These are phyloP conservation scores for Papiliotrema nemorosa DNA, from an alignment of 1,284 basidiomycete genomes.

Conservation along the genomic window DNA sequence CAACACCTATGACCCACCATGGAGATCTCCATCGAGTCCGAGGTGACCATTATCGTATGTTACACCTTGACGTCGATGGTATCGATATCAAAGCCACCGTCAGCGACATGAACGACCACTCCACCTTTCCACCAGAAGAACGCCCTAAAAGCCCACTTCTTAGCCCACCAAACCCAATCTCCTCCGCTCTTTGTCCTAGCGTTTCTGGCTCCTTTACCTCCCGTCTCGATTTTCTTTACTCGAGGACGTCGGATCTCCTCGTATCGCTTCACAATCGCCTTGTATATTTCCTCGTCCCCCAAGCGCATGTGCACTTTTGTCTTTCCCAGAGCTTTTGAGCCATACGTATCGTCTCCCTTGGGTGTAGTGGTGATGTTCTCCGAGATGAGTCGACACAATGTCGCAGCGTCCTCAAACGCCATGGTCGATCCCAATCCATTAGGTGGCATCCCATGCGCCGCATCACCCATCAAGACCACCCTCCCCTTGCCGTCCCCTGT, in stretches of 20 bases:
- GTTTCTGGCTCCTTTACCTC: not conserved
- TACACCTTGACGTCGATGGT: conserved; percentile 5
- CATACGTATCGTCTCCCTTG: too few species aligned
- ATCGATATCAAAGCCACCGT: conserved; percentile 18
- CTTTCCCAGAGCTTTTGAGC: too few species aligned
- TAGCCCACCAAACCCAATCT: conserved; percentile 23
- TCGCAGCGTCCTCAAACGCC: conserved; percentile 26
- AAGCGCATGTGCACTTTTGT: too few species aligned
- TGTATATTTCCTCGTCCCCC: not conserved
- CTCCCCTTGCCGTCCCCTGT: too few species aligned
- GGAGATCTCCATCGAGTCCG: too few species aligned
- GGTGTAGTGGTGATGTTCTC: too few species aligned
- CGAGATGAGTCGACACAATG: conserved; percentile 12
- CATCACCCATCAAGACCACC: conserved; percentile 19
- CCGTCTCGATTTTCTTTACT: conserved; percentile 11
- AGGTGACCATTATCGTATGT: too few species aligned
- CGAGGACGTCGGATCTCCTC: conserved; percentile 16
- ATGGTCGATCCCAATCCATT: conserved; percentile 19
- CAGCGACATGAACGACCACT: conserved; percentile 5
- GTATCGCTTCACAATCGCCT: conserved; percentile 15
- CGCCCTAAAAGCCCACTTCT: conserved; percentile 19
- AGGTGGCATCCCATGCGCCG: conserved; percentile 20
- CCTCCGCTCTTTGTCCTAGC: conserved; percentile 9
- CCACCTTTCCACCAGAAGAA: conserved; percentile 26
- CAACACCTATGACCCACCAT: too few species aligned